phyloP scores from a whole-genome alignment of 768 basidiomycete species.

The Trametes cubensis region DNA sequence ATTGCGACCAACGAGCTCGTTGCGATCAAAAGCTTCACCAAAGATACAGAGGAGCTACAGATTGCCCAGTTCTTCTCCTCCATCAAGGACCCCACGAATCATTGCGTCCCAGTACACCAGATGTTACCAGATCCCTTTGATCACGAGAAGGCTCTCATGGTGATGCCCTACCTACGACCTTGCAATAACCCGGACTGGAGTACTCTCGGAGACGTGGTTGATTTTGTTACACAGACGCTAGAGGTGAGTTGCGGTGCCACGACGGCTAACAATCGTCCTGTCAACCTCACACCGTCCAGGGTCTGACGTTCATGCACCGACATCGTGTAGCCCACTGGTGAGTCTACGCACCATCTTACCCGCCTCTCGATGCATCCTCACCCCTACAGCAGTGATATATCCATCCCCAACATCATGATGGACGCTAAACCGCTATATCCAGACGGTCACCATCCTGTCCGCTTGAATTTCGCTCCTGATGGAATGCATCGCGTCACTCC shows the following conservation, averaged over 20 bases:
- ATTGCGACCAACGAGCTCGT: conserved; percentile 15
- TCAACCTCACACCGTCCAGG: too few species aligned
- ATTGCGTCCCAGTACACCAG: conserved; percentile 30
- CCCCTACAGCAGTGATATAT: too few species aligned
- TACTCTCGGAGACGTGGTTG: conserved; percentile 27
- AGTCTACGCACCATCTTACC: too few species aligned
- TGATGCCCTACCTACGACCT: conserved; percentile 33
- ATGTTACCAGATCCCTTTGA: conserved; percentile 25
- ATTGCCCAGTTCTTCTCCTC: conserved; percentile 21
- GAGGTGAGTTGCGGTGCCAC: conserved; percentile 12
- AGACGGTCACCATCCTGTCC: conserved; percentile 27
- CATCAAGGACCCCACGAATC: conserved; percentile 22
- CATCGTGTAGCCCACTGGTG: too few species aligned
- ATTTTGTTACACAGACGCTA: conserved; percentile 23
- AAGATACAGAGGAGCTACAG: conserved; percentile 16
- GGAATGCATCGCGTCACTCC: conserved; percentile 35
- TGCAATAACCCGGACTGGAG: conserved; percentile 32
- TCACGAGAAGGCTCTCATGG: conserved; percentile 12
- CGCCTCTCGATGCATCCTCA: too few species aligned
- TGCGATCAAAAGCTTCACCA: conserved; percentile 18
- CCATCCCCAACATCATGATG: conserved; percentile 25
- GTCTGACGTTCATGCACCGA: too few species aligned
- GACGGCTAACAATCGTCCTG: too few species aligned
- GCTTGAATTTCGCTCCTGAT: conserved; percentile 36
- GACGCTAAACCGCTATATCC: conserved; percentile 23